Percentiles rank a stretch among this genome's conserved stretches.
These are phyloP conservation scores for Penicillium maclennaniae DNA, from an alignment of 495 filamentous ascomycete species.

Conservation along the genomic window DNA sequence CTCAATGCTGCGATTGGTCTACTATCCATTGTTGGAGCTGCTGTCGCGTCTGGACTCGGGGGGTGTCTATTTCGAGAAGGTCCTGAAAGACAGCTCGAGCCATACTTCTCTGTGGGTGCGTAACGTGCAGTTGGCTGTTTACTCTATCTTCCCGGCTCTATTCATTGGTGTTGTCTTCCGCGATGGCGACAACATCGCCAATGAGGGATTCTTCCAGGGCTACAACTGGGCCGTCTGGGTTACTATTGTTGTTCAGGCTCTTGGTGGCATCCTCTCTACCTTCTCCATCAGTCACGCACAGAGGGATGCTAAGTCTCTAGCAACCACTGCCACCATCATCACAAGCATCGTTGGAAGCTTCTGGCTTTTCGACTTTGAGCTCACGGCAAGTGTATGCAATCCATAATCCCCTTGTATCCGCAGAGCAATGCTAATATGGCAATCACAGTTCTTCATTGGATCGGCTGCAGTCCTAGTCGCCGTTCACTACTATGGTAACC, in stretches of 20 bases:
- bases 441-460: conserved; percentile 73
- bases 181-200: conserved; percentile 78
- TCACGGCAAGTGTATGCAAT: conserved; percentile 64
- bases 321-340: conserved; percentile 84
- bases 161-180: conserved; percentile 82
- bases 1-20: conserved; percentile 79
- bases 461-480: conserved; percentile 71
- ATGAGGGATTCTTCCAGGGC: conserved; percentile 85
- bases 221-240: conserved; percentile 92
- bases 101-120: conserved; percentile 80
- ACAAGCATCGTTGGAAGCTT: conserved; percentile 80
- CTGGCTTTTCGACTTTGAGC: conserved; percentile 74
- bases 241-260: conserved; percentile 74
- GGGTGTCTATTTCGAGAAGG: conserved; percentile 92
- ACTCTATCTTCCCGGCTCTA: conserved; percentile 81
- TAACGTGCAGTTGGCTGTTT: conserved; percentile 90
- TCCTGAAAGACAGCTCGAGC: conserved; percentile 74
- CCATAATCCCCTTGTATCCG: background rate
- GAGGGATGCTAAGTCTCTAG: conserved; percentile 74
- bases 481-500: conserved; percentile 76
- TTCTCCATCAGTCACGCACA: conserved; percentile 78
- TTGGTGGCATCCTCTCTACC: conserved; percentile 77
- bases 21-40: conserved; percentile 68
- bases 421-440: conserved; percentile 17
- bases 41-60: conserved; percentile 74